Conservation (phyloP, 2,329 filamentous ascomycete genomes). For the Diatrype stigma region DNA sequence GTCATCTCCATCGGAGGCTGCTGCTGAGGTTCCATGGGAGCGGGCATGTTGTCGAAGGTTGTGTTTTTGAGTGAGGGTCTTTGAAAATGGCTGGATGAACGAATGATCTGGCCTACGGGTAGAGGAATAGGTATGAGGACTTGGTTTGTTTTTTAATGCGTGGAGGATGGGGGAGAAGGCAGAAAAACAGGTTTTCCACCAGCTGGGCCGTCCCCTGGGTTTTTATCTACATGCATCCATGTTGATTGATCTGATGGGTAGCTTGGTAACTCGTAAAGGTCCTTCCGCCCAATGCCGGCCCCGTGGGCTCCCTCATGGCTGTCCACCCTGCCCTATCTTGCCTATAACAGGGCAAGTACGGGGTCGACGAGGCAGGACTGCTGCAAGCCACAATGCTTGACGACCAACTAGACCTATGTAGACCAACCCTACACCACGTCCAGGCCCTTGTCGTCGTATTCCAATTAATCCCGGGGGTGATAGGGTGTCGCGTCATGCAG, state of each 20-base stretch:
- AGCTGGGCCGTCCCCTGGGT: too few relatives aligned
- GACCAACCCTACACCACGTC: not conserved
- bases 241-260: too few relatives aligned
- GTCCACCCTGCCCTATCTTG: too few relatives aligned
- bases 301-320: too few relatives aligned
- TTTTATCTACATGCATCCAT: too few relatives aligned
- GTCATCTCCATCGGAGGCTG: constrained; percentile 40
- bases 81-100: too few relatives aligned
- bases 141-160: too few relatives aligned
- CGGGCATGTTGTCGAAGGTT: constrained; percentile 28
- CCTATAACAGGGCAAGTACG: not conserved
- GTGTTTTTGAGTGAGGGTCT: too few relatives aligned
- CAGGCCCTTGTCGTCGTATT: not conserved
- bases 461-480: not conserved
- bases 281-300: too few relatives aligned
- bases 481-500: not conserved
- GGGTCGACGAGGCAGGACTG: not conserved
- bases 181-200: too few relatives aligned
- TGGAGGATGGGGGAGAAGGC: not conserved
- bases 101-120: not conserved
- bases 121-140: not conserved
- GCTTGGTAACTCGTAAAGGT: too few relatives aligned
- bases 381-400: constrained; percentile 13
- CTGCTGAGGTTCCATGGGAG: constrained; percentile 36
- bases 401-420: not conserved